These are phyloP conservation scores for Tolypocladium amazonense DNA, from an alignment of 2,329 filamentous ascomycete genomes.

Conservation along the genomic window DNA sequence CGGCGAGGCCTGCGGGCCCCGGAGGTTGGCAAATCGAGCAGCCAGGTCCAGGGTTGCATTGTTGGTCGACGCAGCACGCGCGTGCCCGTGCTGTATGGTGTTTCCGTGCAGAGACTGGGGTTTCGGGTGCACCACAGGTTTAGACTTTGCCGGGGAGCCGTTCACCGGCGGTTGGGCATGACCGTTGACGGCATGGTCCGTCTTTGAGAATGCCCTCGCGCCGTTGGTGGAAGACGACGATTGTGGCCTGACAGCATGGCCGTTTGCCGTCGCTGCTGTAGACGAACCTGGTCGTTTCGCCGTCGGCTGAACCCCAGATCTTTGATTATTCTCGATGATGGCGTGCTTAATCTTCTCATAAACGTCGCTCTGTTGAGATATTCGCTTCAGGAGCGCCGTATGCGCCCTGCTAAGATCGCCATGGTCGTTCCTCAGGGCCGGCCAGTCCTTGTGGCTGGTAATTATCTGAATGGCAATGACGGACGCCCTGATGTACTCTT, in stretches of 20 bases:
- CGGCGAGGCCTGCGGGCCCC: constrained; percentile 28
- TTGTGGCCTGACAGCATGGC: neutral
- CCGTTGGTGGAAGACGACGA: neutral
- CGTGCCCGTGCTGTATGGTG: constrained; percentile 24
- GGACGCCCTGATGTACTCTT: constrained; percentile 74
- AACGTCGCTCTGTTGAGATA: constrained; percentile 32
- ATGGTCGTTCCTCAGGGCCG: constrained; percentile 46
- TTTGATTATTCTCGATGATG: constrained; percentile 53
- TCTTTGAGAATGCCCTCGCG: neutral
- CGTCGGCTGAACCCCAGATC: constrained; percentile 45
- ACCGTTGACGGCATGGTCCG: constrained; percentile 1
- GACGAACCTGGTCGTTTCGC: constrained; percentile 6
- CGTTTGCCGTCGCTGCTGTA: constrained; percentile 7
- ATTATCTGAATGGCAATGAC: constrained; percentile 70
- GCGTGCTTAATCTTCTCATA: constrained; percentile 49
- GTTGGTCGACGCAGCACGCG: constrained; percentile 14
- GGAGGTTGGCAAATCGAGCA: constrained; percentile 46
- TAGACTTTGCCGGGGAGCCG: constrained; percentile 21
- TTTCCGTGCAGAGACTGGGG: constrained; percentile 57
- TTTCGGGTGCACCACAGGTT: constrained; percentile 51
- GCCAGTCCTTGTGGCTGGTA: constrained; percentile 65
- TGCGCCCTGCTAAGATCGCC: constrained; percentile 38
- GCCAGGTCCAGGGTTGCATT: constrained; percentile 37
- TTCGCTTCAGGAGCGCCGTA: constrained; percentile 36
- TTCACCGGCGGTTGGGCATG: constrained; percentile 6